Percentiles rank a stretch among this genome's conserved stretches.
phyloP scores from a whole-genome alignment of 2,329 filamentous ascomycete genomes.

The Colletotrichum liriopes region DNA sequence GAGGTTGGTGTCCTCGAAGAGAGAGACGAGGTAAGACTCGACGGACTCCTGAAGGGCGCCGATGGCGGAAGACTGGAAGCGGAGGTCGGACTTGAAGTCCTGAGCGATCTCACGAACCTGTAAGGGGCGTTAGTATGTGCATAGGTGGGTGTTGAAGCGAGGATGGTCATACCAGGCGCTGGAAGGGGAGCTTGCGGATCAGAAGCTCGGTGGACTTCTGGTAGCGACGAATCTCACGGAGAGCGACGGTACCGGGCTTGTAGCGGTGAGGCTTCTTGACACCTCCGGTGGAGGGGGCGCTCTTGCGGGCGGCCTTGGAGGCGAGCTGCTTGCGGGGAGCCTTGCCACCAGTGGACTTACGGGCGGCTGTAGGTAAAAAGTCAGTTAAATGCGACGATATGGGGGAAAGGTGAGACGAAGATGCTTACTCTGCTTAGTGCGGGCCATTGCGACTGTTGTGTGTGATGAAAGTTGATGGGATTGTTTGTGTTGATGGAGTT shows the following conservation, averaged over 20 bases:
- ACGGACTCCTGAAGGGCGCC: constrained; percentile 98
- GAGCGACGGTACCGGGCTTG: constrained; percentile 89
- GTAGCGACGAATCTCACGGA: constrained; percentile 93
- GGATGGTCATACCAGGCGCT: constrained; percentile 76
- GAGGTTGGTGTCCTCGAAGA: constrained; percentile 98
- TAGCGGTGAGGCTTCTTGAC: constrained; percentile 95
- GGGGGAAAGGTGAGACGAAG: rapidly evolving
- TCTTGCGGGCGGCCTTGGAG: constrained; percentile 99
- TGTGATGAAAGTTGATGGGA: constrained; percentile 51
- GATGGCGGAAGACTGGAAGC: constrained; percentile 99
- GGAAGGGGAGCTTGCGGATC: constrained; percentile 97
- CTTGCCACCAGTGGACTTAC: constrained; percentile 87
- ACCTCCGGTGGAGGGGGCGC: constrained; percentile 95
- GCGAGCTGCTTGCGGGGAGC: constrained; percentile 95
- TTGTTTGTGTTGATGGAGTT: constrained; percentile 50
- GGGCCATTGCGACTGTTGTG: constrained; percentile 67
- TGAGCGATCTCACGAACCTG: constrained; percentile 93
- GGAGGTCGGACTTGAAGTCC: constrained; percentile 94
- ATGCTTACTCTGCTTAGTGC: constrained; percentile 71
- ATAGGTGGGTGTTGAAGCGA: too few relatives aligned
- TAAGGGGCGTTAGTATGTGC: constrained; percentile 37
- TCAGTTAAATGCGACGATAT: constrained; percentile 8
- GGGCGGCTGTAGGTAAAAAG: constrained; percentile 56
- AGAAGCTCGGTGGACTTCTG: constrained; percentile 92
- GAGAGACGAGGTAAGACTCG: constrained; percentile 97